Evolutionary conservation across 2,329 filamentous ascomycete genomes (phyloP).

Genomic region (Diaporthe aspalathi): DNA sequence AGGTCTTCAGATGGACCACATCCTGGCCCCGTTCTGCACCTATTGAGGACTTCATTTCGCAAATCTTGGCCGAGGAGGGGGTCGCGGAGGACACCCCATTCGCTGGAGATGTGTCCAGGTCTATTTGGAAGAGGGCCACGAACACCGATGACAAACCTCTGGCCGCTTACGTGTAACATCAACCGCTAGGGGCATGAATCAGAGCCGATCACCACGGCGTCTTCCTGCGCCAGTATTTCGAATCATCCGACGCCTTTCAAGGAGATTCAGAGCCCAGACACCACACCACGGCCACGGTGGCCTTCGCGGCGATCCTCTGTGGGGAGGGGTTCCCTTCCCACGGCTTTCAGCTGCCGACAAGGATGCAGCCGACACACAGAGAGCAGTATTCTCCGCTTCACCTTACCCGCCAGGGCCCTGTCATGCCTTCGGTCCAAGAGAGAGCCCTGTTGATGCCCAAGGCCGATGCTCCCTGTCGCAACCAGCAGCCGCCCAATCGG

Average conservation of each 20-base stretch:
- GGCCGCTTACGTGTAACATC: slow-evolving; percentile 2
- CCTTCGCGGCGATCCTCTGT: neutral
- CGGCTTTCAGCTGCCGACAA: neutral
- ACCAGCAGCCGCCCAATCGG: neutral
- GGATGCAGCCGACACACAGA: neutral
- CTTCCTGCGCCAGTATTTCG: neutral
- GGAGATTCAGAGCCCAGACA: neutral
- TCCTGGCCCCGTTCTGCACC: neutral
- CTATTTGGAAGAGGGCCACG: slow-evolving; percentile 9
- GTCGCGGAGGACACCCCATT: neutral
- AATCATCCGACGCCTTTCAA: slow-evolving; percentile 18
- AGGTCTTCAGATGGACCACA: neutral
- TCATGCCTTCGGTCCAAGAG: neutral
- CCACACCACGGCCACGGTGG: neutral
- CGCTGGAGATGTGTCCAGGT: neutral
- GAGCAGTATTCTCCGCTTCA: slow-evolving; percentile 8
- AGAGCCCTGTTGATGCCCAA: slow-evolving; percentile 5
- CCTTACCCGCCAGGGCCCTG: neutral
- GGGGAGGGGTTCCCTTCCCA: neutral
- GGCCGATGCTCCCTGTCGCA: neutral
- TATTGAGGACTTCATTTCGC: neutral
- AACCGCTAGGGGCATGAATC: neutral
- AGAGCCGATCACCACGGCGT: neutral
- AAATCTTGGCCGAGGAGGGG: neutral
- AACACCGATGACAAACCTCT: neutral